Percentiles rank a stretch among this genome's conserved stretches.
Evolutionary conservation across 2,329 filamentous ascomycete genomes (phyloP).

Genomic region (Tolypocladium inflatum): DNA sequence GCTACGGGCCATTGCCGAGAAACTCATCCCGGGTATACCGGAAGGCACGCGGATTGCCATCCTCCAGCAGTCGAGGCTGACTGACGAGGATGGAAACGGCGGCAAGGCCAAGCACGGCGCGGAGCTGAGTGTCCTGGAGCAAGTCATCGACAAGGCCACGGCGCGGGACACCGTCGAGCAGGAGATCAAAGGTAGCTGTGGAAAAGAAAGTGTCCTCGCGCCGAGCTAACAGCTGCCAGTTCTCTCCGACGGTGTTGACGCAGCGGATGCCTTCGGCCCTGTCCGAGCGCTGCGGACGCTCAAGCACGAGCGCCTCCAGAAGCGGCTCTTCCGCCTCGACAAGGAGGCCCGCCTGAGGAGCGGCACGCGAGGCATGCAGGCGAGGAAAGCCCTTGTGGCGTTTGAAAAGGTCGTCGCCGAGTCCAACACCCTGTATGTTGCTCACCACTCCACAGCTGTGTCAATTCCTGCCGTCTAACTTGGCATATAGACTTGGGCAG

Average conservation of each 20-base stretch:
- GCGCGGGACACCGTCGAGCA: constrained; percentile 46
- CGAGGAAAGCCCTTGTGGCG: constrained; percentile 62
- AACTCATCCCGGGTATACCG: constrained; percentile 68
- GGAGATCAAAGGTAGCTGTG: constrained; percentile 45
- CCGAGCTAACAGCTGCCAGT: constrained; percentile 24
- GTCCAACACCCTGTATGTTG: constrained; percentile 39
- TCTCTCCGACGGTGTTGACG: constrained; percentile 50
- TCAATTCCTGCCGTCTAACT: background rate
- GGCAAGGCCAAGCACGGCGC: constrained; percentile 1
- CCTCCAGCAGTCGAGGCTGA: constrained; percentile 53
- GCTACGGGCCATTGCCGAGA: constrained; percentile 65
- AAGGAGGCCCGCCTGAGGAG: constrained; percentile 67
- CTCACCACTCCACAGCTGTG: too few relatives aligned
- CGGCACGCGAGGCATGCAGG: constrained; percentile 63
- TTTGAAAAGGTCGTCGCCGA: constrained; percentile 58
- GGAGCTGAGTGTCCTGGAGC: constrained; percentile 46
- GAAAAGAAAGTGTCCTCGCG: background rate
- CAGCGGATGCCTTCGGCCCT: constrained; percentile 44
- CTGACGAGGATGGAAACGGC: constrained; percentile 20
- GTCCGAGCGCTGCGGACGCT: constrained; percentile 53
- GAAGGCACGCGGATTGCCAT: constrained; percentile 56
- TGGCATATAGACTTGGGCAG: constrained; percentile 33
- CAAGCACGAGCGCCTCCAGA: constrained; percentile 51
- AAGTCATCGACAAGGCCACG: constrained; percentile 55
- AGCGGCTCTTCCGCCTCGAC: constrained; percentile 57